Percentiles rank a stretch among this genome's conserved stretches.
Evolutionary conservation across 1,284 basidiomycete genomes (phyloP).

Genomic region (Taiwanofungus camphoratus): DNA sequence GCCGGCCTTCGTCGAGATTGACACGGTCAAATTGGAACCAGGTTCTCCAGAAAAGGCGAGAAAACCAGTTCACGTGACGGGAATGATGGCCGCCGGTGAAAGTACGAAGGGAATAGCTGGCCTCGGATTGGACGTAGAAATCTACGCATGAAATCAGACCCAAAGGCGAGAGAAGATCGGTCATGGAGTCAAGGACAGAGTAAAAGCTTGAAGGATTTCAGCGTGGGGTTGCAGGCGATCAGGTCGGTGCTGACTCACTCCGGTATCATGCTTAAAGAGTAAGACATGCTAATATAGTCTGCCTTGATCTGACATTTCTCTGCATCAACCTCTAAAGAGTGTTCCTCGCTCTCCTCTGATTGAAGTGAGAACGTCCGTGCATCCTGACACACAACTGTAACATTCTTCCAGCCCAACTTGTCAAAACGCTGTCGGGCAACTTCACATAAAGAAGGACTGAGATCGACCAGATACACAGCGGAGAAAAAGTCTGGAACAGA

Average conservation of each 20-base stretch:
- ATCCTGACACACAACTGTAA: slow-evolving; percentile 17
- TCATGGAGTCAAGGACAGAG: slow-evolving; percentile 19
- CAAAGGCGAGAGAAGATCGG: slow-evolving; percentile 15
- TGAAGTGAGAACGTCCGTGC: slow-evolving; percentile 16
- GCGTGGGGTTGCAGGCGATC: too few relatives aligned
- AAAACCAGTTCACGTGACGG: slow-evolving; percentile 18
- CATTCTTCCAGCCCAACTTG: slow-evolving; percentile 17
- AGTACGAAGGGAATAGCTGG: slow-evolving; percentile 18
- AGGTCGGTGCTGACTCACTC: slow-evolving; percentile 12
- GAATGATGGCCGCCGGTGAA: slow-evolving; percentile 19
- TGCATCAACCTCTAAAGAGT: neutral
- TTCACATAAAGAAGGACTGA: slow-evolving; percentile 17
- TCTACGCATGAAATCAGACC: slow-evolving; percentile 18
- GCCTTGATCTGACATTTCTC: slow-evolving; percentile 12
- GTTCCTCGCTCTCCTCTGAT: neutral
- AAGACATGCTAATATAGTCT: slow-evolving; percentile 18
- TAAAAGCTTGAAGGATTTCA: slow-evolving; percentile 16
- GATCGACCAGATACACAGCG: slow-evolving; percentile 17
- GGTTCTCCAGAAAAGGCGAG: slow-evolving; percentile 17
- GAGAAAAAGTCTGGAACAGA: slow-evolving; percentile 16
- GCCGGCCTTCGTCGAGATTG: slow-evolving; percentile 17
- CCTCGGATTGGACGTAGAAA: slow-evolving; percentile 18
- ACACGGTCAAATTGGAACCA: slow-evolving; percentile 21
- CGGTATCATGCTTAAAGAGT: slow-evolving; percentile 20
- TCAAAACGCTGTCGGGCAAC: slow-evolving; percentile 15